Base-by-base conservation (phyloP, 495 filamentous ascomycete genomes). In the Eremomyces bilateralis region DNA sequence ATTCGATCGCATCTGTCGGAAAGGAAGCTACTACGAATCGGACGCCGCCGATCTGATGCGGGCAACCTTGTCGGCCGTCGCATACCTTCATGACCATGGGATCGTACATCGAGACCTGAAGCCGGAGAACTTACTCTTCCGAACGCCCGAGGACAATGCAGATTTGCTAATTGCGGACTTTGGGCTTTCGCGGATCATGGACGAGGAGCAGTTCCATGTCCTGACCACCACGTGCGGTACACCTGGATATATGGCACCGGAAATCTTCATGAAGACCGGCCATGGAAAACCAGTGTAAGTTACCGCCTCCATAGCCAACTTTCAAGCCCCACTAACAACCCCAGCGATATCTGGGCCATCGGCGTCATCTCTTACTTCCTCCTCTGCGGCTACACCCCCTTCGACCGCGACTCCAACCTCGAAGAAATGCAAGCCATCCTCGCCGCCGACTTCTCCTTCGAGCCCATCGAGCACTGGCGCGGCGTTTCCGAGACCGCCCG, bases 361-460 rank as follows among this genome's bases (percentile, higher is more conserved):
- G 76, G 76, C 30, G 76, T 81, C 3, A 85, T 85, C 44, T 80
- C 79, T 11, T 97, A 95, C 58, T 97, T 97, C 63, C 63, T 97
- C 12, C 72, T 97, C 35, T 97, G 88, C 57, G 88, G 88, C 40
- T 95, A 94, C 58, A 95, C 90, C 10, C 88, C 90, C 35, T 97
- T 97, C 51, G 88, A 97, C 60, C 77, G 90, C 15, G 88, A 97
- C 53, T 82, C 73, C 32, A 91, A 97, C 54, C 71, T 94, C 44
- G 88, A 97, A 56, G 88, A 97, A 62, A 93, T 97, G 84, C 83
- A 95, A 59, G 88, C 90, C 38, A 97, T 97, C 54, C 67, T 95
- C 25, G 73, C 80, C 34, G 88, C 90, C 20, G 83, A 95, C 60
- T 97, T 95, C 61, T 73, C 67, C 52, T 97, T 95, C 56, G 83